Percentiles rank a stretch among this genome's conserved stretches.
phyloP scores from a whole-genome alignment of 768 basidiomycete genomes.

The Panaeolus papilionaceus region DNA sequence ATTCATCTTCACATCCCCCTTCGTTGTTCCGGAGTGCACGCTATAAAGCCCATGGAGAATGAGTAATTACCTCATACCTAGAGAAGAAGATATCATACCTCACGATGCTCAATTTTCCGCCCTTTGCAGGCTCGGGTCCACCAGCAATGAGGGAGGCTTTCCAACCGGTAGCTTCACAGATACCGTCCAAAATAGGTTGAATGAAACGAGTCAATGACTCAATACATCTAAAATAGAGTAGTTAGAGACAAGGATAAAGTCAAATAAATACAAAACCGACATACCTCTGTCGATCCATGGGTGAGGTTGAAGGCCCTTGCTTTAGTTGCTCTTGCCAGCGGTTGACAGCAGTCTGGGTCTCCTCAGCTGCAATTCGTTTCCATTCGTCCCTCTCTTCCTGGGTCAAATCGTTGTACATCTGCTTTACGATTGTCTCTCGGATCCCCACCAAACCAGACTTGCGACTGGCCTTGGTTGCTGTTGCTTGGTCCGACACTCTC shows the following conservation, averaged over 20 bases:
- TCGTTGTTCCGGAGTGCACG: slow-evolving; percentile 26
- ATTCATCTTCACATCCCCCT: slow-evolving; percentile 26
- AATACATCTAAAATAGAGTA: slow-evolving; percentile 12
- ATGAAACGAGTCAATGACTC: slow-evolving; percentile 11
- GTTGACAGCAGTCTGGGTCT: neutral
- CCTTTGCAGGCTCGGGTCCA: slow-evolving; percentile 23
- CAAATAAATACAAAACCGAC: neutral
- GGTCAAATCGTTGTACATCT: slow-evolving; percentile 12
- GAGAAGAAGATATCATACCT: slow-evolving; percentile 11
- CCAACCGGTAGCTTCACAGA: slow-evolving; percentile 21
- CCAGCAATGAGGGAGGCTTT: slow-evolving; percentile 22
- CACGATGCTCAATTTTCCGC: slow-evolving; percentile 19
- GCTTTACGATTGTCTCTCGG: slow-evolving; percentile 7
- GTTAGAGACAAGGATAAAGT: neutral
- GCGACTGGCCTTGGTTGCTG: no score
- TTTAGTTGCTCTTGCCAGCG: neutral
- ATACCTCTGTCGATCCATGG: slow-evolving; percentile 22
- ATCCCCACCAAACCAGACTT: no score
- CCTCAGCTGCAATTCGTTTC: neutral
- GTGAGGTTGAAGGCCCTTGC: slow-evolving; percentile 2
- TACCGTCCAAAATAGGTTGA: slow-evolving; percentile 20
- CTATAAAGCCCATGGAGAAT: slow-evolving; percentile 19
- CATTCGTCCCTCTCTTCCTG: slow-evolving; percentile 9
- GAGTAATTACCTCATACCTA: neutral
- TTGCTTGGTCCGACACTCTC: no score